phyloP scores from a whole-genome alignment of 208 protist species.

The Borovskyia barvae region DNA sequence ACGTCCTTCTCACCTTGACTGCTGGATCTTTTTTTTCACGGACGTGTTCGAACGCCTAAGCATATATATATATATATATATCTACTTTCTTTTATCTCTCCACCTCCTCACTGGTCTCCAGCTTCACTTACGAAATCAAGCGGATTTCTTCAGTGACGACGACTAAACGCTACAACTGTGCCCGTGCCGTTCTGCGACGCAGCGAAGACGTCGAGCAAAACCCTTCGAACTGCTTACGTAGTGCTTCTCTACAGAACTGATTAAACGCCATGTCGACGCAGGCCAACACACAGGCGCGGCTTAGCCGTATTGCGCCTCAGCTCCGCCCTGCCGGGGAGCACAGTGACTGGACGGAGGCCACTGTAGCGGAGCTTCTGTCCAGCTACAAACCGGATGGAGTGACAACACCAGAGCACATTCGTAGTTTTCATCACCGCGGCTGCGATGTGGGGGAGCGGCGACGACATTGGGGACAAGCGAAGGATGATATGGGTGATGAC shows the following conservation, averaged over 20 bases:
- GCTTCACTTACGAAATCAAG: too few species aligned
- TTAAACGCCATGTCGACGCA: slow-evolving; percentile 23
- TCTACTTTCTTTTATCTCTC: too few species aligned
- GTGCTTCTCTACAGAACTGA: too few species aligned
- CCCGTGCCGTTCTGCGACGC: too few species aligned
- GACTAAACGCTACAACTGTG: too few species aligned
- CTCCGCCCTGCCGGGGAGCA: slow-evolving; percentile 66
- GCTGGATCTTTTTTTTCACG: too few species aligned
- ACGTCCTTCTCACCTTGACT: too few species aligned
- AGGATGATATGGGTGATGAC: slow-evolving; percentile 59
- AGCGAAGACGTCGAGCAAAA: background rate
- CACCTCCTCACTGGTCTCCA: too few species aligned
- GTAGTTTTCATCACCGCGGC: slow-evolving; percentile 59
- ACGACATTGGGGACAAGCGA: slow-evolving; percentile 49
- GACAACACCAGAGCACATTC: slow-evolving; percentile 62
- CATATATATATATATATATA: too few species aligned
- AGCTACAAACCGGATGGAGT: slow-evolving; percentile 54
- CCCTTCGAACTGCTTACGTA: too few species aligned
- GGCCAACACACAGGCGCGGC: slow-evolving; percentile 40
- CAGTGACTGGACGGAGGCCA: slow-evolving; percentile 42
- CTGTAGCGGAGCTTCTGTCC: slow-evolving; percentile 55
- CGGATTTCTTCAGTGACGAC: too few species aligned
- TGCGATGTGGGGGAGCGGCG: slow-evolving; percentile 45
- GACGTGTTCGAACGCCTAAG: too few species aligned
- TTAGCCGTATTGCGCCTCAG: slow-evolving; percentile 67